Evolutionary conservation across 1,139 yeast genomes (phyloP), one percentile per base, ranked within the genome.

Genomic region (Taphrina deformans): DNA sequence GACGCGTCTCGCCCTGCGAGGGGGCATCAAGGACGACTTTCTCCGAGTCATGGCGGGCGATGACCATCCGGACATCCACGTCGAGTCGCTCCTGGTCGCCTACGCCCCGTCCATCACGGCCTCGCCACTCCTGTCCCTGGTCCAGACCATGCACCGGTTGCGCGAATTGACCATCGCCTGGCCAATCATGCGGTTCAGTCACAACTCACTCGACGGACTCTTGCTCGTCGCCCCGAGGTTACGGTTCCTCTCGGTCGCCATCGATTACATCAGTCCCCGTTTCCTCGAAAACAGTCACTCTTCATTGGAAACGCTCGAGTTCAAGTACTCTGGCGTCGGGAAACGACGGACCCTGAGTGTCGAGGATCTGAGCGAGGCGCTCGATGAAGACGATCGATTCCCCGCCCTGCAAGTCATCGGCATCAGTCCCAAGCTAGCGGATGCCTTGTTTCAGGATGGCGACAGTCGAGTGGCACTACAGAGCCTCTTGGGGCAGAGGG

Each of bases 1-100:
- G 29, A 23, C 45, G 16, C 44, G 31, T 14, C 53, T 61, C 53
- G 41, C 52, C 14, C 48, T 61, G 6, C 52, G 65, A 14, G 65
- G 65, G 24, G 65, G 65, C 18, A 16, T 61, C 27, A 55, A 38
- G 52, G 65, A 61, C 45, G 65, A 55, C 40, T 61, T 50, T 53
- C 21, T 61, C 26, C 27, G 18, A 16, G 33, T n/a, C 14, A 51
- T 61, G 59, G 53, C 65, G n/a, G 26, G 6, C 38, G 23, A 5
- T 9, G 14, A 21, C 27, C 41, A 51, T 16, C 40, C 60, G 5
- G n/a, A 6, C 10, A 27, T 26, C 51, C 12, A 23, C 26, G n/a
- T 24, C 18, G 41, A 35, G 55, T 58, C 48, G 24, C 31, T 38
- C 26, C 44, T 50, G 40, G 56, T 59, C 44, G 45, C 56, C 14